Base-by-base conservation (phyloP, 805 yeast species). In the Kazachstania viticola region DNA sequence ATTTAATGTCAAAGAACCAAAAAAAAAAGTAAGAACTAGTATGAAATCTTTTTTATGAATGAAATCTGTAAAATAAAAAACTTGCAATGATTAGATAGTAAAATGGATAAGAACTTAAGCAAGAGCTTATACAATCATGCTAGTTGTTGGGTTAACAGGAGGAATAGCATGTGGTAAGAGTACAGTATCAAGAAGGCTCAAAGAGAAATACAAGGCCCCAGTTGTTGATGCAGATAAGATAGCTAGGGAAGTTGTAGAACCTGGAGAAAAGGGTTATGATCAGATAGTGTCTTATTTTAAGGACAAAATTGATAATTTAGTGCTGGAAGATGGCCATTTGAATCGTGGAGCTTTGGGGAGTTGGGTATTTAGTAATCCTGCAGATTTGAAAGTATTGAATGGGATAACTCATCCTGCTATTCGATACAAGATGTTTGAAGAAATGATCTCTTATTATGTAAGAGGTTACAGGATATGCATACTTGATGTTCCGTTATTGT, bases 121-220 rank as follows among this genome's bases (percentile, higher is more conserved):
- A n/a, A n/a, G n/a, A n/a, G n/a, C n/a, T n/a, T n/a, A n/a, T 16
- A 18, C 13, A 19, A 16, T 9, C 13, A 35, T 91, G 98, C 68
- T 91, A 28, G 68, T 91, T 21, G 69, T 91, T 5, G 99, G 99
- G 1, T 68, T 91, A n/a, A 91, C 98, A 0, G 99, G 99, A 2
- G 95, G 96, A 2, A 91, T 91, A 30, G 95, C 95, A 4, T 70
- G 91, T n/a, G 99, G 99, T 3, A 91, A 91, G 49, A 79, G 94
- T 14, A 88, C 97, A 0, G 96, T 82, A 0, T 82, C 95, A 0
- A 49, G 59, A 13, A 54, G 69, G 22, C 58, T 91, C 9, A 39
- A 54, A 4, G 68, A 71, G 8, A 57, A 71, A 9, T 67, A 75
- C 46, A 49, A 62, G 2, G 37, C 80, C 4, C 67, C 79, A 0